phyloP scores from a whole-genome alignment of 345 rosid genomes.

The Lumnitzera racemosa region DNA sequence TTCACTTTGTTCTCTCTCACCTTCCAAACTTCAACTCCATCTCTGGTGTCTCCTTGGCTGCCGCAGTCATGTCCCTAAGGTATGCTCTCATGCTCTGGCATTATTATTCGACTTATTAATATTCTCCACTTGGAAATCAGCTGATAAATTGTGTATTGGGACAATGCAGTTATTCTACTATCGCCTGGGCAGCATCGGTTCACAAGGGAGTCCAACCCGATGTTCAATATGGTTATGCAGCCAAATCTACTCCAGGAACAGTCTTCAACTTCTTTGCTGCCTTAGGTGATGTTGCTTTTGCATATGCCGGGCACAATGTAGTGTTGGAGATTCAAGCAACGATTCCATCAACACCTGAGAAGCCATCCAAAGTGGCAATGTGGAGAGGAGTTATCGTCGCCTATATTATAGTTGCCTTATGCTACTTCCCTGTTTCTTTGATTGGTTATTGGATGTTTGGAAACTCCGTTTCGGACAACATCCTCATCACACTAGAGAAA shows the following conservation, averaged over 20 bases:
- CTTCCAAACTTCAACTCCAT: conserved; percentile 86
- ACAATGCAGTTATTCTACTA: conserved; percentile 58
- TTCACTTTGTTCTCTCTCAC: conserved; percentile 63
- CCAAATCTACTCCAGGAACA: conserved; percentile 28
- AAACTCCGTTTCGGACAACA: conserved; percentile 42
- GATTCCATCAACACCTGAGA: conserved; percentile 68
- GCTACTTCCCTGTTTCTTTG: conserved; percentile 75
- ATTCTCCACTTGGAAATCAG: no score
- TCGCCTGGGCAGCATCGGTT: conserved; percentile 62
- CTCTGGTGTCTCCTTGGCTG: conserved; percentile 63
- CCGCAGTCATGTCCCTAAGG: conserved; percentile 84
- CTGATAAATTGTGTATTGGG: neutral
- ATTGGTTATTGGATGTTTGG: conserved; percentile 60
- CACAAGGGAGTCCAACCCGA: conserved; percentile 42
- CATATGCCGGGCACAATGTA: conserved; percentile 77
- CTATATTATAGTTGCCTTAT: conserved; percentile 58
- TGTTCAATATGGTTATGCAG: conserved; percentile 44
- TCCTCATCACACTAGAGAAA: conserved; percentile 46
- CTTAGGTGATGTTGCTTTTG: conserved; percentile 63
- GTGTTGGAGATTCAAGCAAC: conserved; percentile 81
- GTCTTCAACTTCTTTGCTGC: conserved; percentile 57
- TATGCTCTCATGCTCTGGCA: neutral
- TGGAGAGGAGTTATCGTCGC: conserved; percentile 71
- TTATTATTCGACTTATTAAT: no score
- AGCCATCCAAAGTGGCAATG: conserved; percentile 71